These are phyloP conservation scores for Setaria italica DNA, from an alignment of 202 grass and related monocot genomes.

Conservation along the genomic window DNA sequence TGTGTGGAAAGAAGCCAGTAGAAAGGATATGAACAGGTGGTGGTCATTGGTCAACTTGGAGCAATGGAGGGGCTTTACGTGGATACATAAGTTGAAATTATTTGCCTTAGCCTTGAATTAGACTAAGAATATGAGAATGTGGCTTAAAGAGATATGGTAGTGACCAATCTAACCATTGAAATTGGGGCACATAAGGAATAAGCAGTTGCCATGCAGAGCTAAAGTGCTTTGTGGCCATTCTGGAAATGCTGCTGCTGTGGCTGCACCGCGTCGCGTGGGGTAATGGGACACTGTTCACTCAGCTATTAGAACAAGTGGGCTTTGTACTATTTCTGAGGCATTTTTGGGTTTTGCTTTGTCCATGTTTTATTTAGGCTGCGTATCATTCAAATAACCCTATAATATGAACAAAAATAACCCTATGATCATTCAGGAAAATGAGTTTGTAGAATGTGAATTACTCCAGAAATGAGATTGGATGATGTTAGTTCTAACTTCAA, in stretches of 20 bases:
- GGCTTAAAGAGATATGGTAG: not conserved
- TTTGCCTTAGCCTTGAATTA: not conserved
- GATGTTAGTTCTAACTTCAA: conserved; percentile 17
- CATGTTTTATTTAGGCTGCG: not conserved
- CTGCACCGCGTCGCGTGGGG: not conserved
- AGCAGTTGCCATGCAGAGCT: not conserved
- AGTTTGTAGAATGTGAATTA: not conserved
- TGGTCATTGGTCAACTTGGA: not conserved
- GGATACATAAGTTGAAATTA: not conserved
- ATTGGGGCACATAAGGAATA: not conserved
- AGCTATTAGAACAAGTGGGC: not conserved
- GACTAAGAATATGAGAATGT: not conserved
- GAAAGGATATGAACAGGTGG: not conserved
- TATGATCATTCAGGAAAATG: not conserved
- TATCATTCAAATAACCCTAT: not conserved
- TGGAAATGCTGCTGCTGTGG: not conserved
- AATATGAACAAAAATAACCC: not conserved
- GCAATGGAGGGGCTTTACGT: not conserved
- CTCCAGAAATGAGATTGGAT: not conserved
- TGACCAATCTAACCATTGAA: not conserved
- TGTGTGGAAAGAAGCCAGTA: not conserved
- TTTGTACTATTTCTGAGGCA: not conserved
- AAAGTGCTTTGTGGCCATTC: not conserved
- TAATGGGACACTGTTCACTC: not conserved
- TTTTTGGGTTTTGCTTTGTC: not conserved